phyloP scores from a whole-genome alignment of 176 grass and related monocot species.

The Chrysopogon serrulatus region DNA sequence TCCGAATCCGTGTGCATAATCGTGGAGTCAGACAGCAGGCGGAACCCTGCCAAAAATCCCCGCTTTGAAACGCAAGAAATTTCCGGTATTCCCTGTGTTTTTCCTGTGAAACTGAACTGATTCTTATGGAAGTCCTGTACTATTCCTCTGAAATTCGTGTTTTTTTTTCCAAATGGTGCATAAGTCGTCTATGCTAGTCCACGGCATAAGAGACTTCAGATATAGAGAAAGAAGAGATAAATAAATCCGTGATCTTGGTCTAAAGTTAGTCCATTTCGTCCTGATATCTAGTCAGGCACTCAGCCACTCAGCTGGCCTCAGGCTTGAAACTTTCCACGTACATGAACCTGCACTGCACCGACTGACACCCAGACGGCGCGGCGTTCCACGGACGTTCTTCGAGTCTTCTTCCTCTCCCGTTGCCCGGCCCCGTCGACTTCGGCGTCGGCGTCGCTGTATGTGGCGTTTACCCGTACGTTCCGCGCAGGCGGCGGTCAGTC shows the following conservation, averaged over 20 bases:
- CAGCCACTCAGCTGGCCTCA: too few relatives aligned
- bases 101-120: too few relatives aligned
- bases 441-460: neutral
- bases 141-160: too few relatives aligned
- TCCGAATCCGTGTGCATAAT: too few relatives aligned
- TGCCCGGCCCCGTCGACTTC: neutral
- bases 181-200: neutral
- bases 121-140: too few relatives aligned
- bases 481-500: neutral
- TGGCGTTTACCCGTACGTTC: neutral
- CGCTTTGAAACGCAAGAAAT: too few relatives aligned
- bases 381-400: neutral
- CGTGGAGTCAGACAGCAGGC: too few relatives aligned
- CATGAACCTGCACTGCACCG: slow-evolving; percentile 1
- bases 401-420: neutral
- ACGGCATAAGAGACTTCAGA: neutral
- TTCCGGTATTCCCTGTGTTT: too few relatives aligned
- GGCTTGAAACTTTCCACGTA: neutral
- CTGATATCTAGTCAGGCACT: neutral
- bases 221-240: neutral
- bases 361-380: neutral
- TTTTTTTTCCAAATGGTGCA: too few relatives aligned
- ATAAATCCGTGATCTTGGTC: neutral
- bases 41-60: too few relatives aligned
- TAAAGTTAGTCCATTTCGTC: neutral